These are phyloP conservation scores for Nicotiana attenuata DNA, from an alignment of 257 asterid species.

Conservation along the genomic window DNA sequence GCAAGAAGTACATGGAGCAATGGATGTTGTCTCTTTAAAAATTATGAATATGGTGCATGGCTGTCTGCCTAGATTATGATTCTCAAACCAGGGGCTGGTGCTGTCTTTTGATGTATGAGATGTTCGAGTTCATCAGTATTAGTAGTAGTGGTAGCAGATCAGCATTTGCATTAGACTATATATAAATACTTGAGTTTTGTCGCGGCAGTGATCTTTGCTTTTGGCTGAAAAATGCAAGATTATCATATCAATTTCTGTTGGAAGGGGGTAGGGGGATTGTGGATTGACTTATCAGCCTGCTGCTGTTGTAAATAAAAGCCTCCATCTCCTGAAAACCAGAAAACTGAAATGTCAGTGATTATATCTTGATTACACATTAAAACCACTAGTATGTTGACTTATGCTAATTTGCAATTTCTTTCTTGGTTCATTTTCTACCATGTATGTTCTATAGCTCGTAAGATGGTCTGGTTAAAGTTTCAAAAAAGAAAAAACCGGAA, in stretches of 20 bases:
- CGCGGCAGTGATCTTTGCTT: not conserved
- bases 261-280: not conserved
- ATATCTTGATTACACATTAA: not conserved
- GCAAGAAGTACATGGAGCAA: no score
- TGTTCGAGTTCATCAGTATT: not conserved
- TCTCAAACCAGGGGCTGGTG: no score
- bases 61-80: no score
- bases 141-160: not conserved
- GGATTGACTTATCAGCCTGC: not conserved
- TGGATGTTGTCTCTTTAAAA: no score
- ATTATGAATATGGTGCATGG: no score
- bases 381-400: not conserved
- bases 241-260: not conserved
- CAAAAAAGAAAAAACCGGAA: no score
- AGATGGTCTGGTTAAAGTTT: not conserved
- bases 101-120: not conserved
- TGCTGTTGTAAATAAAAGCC: no score
- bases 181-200: not conserved
- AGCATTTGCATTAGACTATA: not conserved
- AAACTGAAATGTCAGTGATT: no score
- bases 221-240: slow-evolving; percentile 1
- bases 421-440: not conserved
- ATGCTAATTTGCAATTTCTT: not conserved
- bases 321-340: no score
- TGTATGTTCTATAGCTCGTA: not conserved